These are phyloP conservation scores for Penstemon barbatus DNA, from an alignment of 257 asterid species.

Conservation along the genomic window DNA sequence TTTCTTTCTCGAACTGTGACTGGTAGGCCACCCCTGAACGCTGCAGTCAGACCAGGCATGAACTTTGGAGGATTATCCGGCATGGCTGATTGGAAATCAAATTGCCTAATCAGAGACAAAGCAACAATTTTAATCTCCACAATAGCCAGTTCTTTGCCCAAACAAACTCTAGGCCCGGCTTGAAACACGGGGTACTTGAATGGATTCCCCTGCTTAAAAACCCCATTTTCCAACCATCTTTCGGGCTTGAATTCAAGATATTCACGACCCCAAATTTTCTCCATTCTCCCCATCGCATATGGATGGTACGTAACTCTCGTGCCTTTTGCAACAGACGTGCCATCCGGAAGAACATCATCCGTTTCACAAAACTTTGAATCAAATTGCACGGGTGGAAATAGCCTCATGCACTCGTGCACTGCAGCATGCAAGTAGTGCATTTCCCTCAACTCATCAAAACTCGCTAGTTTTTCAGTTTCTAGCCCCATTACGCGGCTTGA, in stretches of 20 bases:
- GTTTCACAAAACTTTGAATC: constrained; percentile 14
- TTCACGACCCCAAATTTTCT: constrained; percentile 40
- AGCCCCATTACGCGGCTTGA: constrained; percentile 35
- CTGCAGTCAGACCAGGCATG: constrained; percentile 43
- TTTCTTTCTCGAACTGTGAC: constrained; percentile 25
- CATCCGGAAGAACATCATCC: constrained; percentile 17
- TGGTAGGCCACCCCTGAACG: constrained; percentile 38
- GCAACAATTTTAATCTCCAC: constrained; percentile 51
- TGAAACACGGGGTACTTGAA: constrained; percentile 53
- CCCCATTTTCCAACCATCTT: constrained; percentile 44
- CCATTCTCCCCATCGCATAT: constrained; percentile 37
- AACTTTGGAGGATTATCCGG: constrained; percentile 33
- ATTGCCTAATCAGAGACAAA: constrained; percentile 33
- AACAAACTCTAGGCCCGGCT: constrained; percentile 49
- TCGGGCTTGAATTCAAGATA: constrained; percentile 41
- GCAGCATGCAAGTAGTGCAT: constrained; percentile 33
- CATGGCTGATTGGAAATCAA: constrained; percentile 25
- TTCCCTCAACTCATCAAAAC: constrained; percentile 18
- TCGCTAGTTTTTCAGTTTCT: not conserved
- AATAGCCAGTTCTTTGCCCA: constrained; percentile 54
- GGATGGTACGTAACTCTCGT: constrained; percentile 50
- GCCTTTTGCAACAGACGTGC: constrained; percentile 28
- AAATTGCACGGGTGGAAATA: constrained; percentile 22
- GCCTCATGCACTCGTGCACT: constrained; percentile 18
- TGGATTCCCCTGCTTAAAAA: constrained; percentile 39